Base-by-base conservation (phyloP, 169 alveolate species). In the Eimeria tenella region DNA sequence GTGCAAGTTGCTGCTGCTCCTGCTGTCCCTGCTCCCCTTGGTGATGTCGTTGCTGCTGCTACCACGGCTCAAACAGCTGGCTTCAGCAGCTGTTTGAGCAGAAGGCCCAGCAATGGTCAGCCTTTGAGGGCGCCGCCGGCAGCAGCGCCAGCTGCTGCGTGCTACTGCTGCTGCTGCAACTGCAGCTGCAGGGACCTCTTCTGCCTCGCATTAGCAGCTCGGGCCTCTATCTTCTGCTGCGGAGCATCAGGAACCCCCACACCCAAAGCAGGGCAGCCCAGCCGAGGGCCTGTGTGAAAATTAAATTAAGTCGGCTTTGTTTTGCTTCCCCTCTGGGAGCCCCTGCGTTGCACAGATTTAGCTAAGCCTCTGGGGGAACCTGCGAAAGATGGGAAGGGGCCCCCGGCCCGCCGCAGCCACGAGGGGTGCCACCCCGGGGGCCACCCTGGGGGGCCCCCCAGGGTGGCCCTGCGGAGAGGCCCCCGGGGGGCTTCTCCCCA, bases 171-270 rank as follows among this genome's bases (percentile, higher is more conserved):
- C 49, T 71, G 81, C 82, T 21, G 82, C 55, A n/a, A 5, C 55
- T 71, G 82, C 82, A 11, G 82, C 82, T 23, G 55, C 6, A 23
- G 56, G 23, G 50, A 50, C 52, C 82, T 71, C 82, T 71, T 71
- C 53, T 71, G 82, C 49, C 82, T 6, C 17, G 82, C 19, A 5
- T 25, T 2, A n/a, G 82, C 82, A 21, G 56, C 53, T 1, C 7
- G 9, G 19, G 23, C 56, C 0, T 55, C 82, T 21, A 4, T 13
- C 0, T 71, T 71, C 19, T 23, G 56, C 0, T 3, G 52, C 15
- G 82, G 82, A 13, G 56, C n/a, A 5, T 4, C 50, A 71, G 82
- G 10, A 71, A 50, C 82, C 11, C 53, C 82, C 49, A 42, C 0
- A 21, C 42, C 42, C 42, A 31, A 31, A 31, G 42, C 0, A 31